Conservation (phyloP, 352 stramenopile genomes). For the Globisporangium spinosum region DNA sequence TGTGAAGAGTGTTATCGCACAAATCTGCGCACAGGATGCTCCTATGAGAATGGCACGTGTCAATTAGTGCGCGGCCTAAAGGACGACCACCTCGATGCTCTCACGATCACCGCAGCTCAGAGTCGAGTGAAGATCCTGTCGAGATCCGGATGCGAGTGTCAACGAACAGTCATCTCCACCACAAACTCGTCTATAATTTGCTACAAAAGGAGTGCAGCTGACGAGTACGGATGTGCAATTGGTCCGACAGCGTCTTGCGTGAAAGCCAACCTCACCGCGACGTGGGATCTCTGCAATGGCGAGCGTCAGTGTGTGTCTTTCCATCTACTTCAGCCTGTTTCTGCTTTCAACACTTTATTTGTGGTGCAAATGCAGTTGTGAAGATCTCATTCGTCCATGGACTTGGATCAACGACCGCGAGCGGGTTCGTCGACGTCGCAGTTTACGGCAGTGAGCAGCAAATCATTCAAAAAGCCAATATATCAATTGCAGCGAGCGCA, state of each 20-base stretch:
- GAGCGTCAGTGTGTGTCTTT: not conserved
- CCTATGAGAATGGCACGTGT: slow-evolving; percentile 7
- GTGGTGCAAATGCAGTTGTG: slow-evolving; percentile 19
- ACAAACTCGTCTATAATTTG: slow-evolving; percentile 20
- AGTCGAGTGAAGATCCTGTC: slow-evolving; percentile 20
- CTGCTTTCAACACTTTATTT: not conserved
- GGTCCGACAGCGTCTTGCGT: slow-evolving; percentile 14
- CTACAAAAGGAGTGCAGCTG: slow-evolving; percentile 10
- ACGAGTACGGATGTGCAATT: slow-evolving; percentile 23
- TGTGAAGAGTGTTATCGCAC: slow-evolving; percentile 16
- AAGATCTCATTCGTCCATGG: slow-evolving; percentile 29
- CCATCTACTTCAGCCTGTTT: not conserved
- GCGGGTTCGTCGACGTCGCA: slow-evolving; percentile 14
- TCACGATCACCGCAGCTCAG: not conserved
- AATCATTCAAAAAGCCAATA: slow-evolving; percentile 11
- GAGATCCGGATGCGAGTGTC: slow-evolving; percentile 27
- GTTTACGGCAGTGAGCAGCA: slow-evolving; percentile 23
- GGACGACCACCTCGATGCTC: not conserved
- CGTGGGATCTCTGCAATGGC: slow-evolving; percentile 43
- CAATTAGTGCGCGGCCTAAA: slow-evolving; percentile 18
- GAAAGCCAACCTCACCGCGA: slow-evolving; percentile 6
- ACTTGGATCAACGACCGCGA: slow-evolving; percentile 5
- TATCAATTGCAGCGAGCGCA: slow-evolving; percentile 12
- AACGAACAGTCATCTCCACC: slow-evolving; percentile 11
- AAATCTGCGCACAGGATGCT: slow-evolving; percentile 17